phyloP scores from a whole-genome alignment of 2,329 filamentous ascomycete species.

The Sporothrix pseudoabietina region DNA sequence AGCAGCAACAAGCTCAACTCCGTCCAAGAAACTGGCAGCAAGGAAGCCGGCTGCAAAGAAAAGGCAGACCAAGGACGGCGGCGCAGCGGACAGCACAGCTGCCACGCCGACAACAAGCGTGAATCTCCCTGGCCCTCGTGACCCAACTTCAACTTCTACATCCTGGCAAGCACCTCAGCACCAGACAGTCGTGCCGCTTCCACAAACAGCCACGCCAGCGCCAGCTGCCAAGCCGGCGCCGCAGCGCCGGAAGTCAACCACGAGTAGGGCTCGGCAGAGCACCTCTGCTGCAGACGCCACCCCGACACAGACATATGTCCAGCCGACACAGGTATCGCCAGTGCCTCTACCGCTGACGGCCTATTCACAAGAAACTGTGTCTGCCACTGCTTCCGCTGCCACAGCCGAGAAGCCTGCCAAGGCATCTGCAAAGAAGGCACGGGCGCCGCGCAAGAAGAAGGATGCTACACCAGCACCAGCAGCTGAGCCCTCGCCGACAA shows the following conservation, averaged over 20 bases:
- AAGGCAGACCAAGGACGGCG: neutral
- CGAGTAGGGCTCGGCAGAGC: conserved; percentile 5
- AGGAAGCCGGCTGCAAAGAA: neutral
- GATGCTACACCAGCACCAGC: neutral
- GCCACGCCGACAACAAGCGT: neutral
- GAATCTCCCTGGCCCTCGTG: conserved; percentile 9
- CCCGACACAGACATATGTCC: neutral
- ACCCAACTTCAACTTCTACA: neutral
- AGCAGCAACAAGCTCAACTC: neutral
- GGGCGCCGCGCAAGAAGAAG: conserved; percentile 18
- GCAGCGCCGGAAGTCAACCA: conserved; percentile 11
- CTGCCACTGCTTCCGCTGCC: neutral
- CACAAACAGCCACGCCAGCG: neutral
- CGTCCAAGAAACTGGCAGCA: neutral
- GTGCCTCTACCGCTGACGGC: conserved; percentile 15
- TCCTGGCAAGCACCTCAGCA: neutral
- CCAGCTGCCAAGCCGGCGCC: neutral
- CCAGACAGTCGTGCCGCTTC: neutral
- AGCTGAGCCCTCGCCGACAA: neutral
- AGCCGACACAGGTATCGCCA: conserved; percentile 1
- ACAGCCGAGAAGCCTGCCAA: conserved; percentile 2
- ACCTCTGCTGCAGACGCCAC: neutral
- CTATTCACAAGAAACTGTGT: neutral
- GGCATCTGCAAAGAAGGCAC: conserved; percentile 18
- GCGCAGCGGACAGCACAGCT: neutral